These are phyloP conservation scores for Yamadazyma dendronema DNA, from an alignment of 1,139 yeast species.

Conservation along the genomic window DNA sequence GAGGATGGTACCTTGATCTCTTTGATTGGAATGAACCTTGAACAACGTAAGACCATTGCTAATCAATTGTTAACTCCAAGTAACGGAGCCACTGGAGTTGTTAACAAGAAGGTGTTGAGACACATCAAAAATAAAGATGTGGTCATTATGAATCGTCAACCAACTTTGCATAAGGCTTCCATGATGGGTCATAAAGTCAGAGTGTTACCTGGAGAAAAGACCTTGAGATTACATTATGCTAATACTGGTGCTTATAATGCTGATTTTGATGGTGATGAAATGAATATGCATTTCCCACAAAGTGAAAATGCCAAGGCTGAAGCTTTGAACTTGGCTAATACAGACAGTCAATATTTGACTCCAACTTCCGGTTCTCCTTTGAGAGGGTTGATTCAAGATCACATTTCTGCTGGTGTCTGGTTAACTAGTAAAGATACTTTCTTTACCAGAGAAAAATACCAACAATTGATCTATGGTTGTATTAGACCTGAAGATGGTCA, in stretches of 20 bases:
- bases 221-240: constrained; percentile 94
- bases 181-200: constrained; percentile 99
- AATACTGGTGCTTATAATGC: constrained; percentile 99
- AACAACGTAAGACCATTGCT: constrained; percentile 95
- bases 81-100: constrained; percentile 44
- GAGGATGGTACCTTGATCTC: constrained; percentile 92
- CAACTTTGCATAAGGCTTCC: constrained; percentile 97
- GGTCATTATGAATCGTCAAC: constrained; percentile 98
- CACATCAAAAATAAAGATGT: constrained; percentile 95
- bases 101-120: constrained; percentile 90
- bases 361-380: constrained; percentile 98
- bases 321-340: constrained; percentile 90
- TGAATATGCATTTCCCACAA: constrained; percentile 99
- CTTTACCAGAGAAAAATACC: constrained; percentile 88
- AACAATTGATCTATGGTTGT: constrained; percentile 91
- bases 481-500: constrained; percentile 99
- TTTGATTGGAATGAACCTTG: constrained; percentile 82
- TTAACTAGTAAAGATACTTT: constrained; percentile 88
- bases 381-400: constrained; percentile 98
- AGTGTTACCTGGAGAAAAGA: constrained; percentile 95
- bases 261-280: constrained; percentile 99
- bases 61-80: constrained; percentile 92
- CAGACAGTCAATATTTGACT: constrained; percentile 94
- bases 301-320: constrained; percentile 97
- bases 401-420: constrained; percentile 99